A percentile compares a stretch with the other conserved stretches of the same genome.
These are phyloP conservation scores for Penicillium sp. DNA, from an alignment of 2,329 filamentous ascomycete species.

Conservation along the genomic window DNA sequence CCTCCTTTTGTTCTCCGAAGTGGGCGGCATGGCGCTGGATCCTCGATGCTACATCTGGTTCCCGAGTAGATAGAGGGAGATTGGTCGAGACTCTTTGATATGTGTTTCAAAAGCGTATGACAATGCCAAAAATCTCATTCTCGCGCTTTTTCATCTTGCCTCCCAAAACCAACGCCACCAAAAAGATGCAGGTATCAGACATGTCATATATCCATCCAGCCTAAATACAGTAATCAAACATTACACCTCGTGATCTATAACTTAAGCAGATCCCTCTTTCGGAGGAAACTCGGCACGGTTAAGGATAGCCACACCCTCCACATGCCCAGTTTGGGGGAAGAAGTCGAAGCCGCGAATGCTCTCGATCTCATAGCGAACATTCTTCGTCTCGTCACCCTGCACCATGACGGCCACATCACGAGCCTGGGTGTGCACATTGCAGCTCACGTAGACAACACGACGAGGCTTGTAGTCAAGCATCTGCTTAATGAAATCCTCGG, in stretches of 20 bases:
- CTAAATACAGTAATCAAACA: neutral
- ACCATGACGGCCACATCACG: conserved; percentile 86
- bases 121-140: conserved; percentile 13
- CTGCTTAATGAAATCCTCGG: conserved; percentile 76
- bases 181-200: conserved; percentile 6
- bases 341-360: conserved; percentile 92
- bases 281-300: conserved; percentile 33
- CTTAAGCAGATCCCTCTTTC: conserved; percentile 3
- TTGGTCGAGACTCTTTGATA: conserved; percentile 8
- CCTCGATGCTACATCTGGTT: conserved; percentile 13
- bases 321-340: conserved; percentile 79
- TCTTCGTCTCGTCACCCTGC: conserved; percentile 50
- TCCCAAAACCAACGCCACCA: conserved; percentile 6
- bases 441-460: conserved; percentile 88
- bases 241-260: neutral
- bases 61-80: conserved; percentile 16
- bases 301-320: conserved; percentile 61
- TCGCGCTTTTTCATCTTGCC: neutral
- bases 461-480: conserved; percentile 71
- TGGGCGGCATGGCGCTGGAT: conserved; percentile 16
- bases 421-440: conserved; percentile 97
- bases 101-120: conserved; percentile 17
- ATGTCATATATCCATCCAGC: neutral
- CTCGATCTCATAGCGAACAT: conserved; percentile 72
- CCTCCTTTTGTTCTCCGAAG: conserved; percentile 12